Evolutionary conservation across 2,329 filamentous ascomycete genomes (phyloP).

Genomic region (Colletotrichum somersetense): DNA sequence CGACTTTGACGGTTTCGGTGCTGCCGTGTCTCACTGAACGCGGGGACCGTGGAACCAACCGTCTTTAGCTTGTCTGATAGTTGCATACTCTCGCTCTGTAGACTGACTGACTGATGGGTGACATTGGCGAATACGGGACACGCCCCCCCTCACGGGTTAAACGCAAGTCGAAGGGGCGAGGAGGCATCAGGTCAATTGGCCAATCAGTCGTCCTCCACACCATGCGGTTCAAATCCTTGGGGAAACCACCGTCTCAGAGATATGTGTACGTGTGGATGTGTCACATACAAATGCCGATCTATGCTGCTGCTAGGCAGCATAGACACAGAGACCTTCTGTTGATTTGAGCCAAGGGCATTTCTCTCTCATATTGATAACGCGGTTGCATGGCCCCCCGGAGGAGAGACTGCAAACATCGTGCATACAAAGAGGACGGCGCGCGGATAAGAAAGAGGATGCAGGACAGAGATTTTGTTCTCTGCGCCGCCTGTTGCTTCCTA

Average conservation of each 20-base stretch:
- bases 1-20: conserved; percentile 19
- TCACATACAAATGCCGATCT: not conserved
- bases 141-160: not conserved
- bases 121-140: not conserved
- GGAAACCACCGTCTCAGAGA: conserved; percentile 23
- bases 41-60: not conserved
- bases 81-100: conserved; percentile 15
- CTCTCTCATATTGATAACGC: conserved; percentile 1
- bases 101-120: not conserved
- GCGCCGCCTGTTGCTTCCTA: not conserved
- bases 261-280: not conserved
- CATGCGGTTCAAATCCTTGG: conserved; percentile 9
- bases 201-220: conserved; percentile 12
- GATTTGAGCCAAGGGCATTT: conserved; percentile 7
- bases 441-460: not conserved
- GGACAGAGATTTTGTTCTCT: not conserved
- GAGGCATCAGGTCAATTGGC: conserved; percentile 23
- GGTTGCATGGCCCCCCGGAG: no score
- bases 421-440: not conserved
- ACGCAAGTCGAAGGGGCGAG: not conserved
- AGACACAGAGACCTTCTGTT: not conserved
- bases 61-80: conserved; percentile 1
- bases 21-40: conserved; percentile 10
- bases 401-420: not conserved
- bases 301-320: conserved; percentile 15